Percentiles rank a stretch among this genome's conserved stretches.
Conservation (phyloP, 2,329 filamentous ascomycete genomes). For the Elsinoe perseae region DNA sequence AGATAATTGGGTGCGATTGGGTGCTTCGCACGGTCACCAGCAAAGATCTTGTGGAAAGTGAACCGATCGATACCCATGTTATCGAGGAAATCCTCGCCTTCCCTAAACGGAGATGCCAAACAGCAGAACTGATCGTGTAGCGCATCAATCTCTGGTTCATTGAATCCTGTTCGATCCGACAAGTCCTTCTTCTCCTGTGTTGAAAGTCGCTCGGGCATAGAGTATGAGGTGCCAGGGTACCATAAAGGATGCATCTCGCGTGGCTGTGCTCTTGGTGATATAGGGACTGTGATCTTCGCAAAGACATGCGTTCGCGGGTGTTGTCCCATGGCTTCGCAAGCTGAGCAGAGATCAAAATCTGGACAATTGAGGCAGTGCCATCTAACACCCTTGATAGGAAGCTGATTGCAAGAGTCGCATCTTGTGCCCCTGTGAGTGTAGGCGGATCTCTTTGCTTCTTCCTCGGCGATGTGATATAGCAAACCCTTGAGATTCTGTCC, state of each 20-base stretch:
- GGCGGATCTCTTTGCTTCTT: constrained; percentile 78
- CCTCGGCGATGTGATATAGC: constrained; percentile 86
- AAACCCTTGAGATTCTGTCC: constrained; percentile 39
- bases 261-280: constrained; percentile 69
- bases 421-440: constrained; percentile 89
- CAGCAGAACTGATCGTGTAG: constrained; percentile 97
- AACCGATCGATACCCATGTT: constrained; percentile 80
- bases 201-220: constrained; percentile 55
- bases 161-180: constrained; percentile 44
- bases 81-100: constrained; percentile 65
- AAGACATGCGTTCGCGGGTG: constrained; percentile 92
- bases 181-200: constrained; percentile 58
- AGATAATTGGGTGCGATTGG: constrained; percentile 79
- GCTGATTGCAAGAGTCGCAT: constrained; percentile 80
- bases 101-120: constrained; percentile 74
- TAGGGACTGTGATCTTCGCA: constrained; percentile 88
- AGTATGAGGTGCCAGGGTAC: constrained; percentile 80
- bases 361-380: constrained; percentile 94
- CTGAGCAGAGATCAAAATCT: constrained; percentile 92
- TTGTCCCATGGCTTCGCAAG: constrained; percentile 59
- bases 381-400: constrained; percentile 83
- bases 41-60: constrained; percentile 85
- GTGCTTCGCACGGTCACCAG: constrained; percentile 52
- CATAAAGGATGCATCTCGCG: constrained; percentile 73
- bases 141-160: constrained; percentile 81